Evolutionary conservation across 495 filamentous ascomycete genomes (phyloP).

Genomic region (Lasiosphaeria ovina): DNA sequence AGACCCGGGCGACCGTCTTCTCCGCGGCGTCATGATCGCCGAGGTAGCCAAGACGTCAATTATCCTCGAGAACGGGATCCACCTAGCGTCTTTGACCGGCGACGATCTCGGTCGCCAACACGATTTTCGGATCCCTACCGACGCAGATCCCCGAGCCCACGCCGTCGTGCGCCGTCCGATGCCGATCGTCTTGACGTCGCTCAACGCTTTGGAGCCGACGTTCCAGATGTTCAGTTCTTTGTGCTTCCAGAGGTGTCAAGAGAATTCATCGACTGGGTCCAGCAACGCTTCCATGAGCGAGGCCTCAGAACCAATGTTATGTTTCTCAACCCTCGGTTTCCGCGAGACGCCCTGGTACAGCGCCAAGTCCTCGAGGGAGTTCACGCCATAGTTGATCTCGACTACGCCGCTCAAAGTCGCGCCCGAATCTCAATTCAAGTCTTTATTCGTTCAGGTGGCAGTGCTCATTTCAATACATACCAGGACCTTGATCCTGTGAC

Average conservation of each 20-base stretch:
- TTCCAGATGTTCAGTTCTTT: slow-evolving; percentile 90
- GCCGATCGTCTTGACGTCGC: slow-evolving; percentile 70
- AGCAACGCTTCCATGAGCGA: slow-evolving; percentile 67
- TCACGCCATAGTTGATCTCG: slow-evolving; percentile 75
- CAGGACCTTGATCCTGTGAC: slow-evolving; percentile 71
- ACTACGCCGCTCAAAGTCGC: slow-evolving; percentile 60
- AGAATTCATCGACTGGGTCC: slow-evolving; percentile 78
- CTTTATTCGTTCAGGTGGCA: slow-evolving; percentile 73
- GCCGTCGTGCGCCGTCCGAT: slow-evolving; percentile 49
- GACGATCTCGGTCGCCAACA: slow-evolving; percentile 59
- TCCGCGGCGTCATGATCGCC: slow-evolving; percentile 46
- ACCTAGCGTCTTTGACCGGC: slow-evolving; percentile 38
- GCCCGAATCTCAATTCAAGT: slow-evolving; percentile 76
- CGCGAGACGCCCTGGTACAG: slow-evolving; percentile 72
- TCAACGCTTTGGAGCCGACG: slow-evolving; percentile 66
- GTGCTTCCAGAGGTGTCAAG: slow-evolving; percentile 76
- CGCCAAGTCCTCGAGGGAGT: slow-evolving; percentile 89
- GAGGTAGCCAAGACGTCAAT: slow-evolving; percentile 41
- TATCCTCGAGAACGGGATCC: slow-evolving; percentile 38
- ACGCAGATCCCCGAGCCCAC: slow-evolving; percentile 63
- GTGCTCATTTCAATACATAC: slow-evolving; percentile 81
- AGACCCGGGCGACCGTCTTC: slow-evolving; percentile 53
- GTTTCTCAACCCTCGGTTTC: slow-evolving; percentile 72
- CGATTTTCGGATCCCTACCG: slow-evolving; percentile 53
- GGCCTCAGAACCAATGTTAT: slow-evolving; percentile 74